These are phyloP conservation scores for Backusella tarrabulga DNA, from an alignment of 192 early-diverging fungal genomes.

Conservation along the genomic window DNA sequence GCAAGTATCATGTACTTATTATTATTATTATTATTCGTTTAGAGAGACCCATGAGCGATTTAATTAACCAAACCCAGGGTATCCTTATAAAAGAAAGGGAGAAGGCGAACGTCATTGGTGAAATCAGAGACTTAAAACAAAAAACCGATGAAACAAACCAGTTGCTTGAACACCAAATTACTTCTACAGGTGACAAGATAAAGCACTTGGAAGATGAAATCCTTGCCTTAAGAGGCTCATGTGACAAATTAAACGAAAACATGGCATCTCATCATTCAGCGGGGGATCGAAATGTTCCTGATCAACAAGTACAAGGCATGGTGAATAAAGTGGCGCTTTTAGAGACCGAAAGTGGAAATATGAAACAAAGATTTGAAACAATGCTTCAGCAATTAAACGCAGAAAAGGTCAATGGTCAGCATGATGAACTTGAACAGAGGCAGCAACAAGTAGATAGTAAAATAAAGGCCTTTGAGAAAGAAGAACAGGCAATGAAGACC, in stretches of 20 bases:
- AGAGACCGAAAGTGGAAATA: neutral
- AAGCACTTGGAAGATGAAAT: neutral
- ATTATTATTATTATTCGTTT: neutral
- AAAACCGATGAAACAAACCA: neutral
- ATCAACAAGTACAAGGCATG: neutral
- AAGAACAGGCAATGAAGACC: neutral
- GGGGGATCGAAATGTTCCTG: neutral
- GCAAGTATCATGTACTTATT: neutral
- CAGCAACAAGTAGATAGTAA: neutral
- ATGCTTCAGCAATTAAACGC: neutral
- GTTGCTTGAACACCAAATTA: neutral
- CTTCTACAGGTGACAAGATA: neutral
- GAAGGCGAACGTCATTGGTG: neutral
- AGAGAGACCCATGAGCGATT: conserved; percentile 1
- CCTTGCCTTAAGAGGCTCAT: neutral
- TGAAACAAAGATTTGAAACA: neutral
- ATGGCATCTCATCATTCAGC: neutral
- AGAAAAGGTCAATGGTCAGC: neutral
- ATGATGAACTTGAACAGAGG: neutral
- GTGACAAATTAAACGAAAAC: neutral
- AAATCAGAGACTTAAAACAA: neutral
- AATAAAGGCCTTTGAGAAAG: neutral
- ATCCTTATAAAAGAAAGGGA: neutral
- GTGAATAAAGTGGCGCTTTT: neutral
- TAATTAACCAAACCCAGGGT: neutral